Percentiles rank a stretch among this genome's conserved stretches.
Conservation (phyloP, 257 asterid genomes). For the Sherardia arvensis region DNA sequence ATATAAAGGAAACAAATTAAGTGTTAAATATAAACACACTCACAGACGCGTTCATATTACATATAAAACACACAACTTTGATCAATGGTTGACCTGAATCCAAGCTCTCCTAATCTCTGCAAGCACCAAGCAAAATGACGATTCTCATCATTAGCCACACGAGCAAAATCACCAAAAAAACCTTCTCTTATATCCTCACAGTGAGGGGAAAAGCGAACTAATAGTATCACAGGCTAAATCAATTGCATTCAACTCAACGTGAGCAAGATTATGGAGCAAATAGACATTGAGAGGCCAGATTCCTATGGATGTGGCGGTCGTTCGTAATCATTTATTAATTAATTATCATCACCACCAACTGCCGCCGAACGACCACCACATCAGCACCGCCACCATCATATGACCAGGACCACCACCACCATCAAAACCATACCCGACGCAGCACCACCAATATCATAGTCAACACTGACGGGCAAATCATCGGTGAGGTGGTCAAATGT, state of each 20-base stretch:
- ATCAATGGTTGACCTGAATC: slow-evolving; percentile 43
- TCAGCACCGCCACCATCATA: too few relatives aligned
- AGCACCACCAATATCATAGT: too few relatives aligned
- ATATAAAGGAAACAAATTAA: slow-evolving; percentile 14
- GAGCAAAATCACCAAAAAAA: slow-evolving; percentile 91
- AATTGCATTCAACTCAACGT: slow-evolving; percentile 89
- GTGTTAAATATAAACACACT: not conserved
- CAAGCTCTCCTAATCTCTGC: slow-evolving; percentile 85
- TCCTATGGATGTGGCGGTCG: slow-evolving; percentile 68
- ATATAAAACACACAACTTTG: not conserved
- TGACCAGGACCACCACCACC: too few relatives aligned
- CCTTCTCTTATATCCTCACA: slow-evolving; percentile 68
- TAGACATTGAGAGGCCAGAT: slow-evolving; percentile 82
- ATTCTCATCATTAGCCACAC: slow-evolving; percentile 93
- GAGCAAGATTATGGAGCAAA: slow-evolving; percentile 95
- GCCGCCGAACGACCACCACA: too few relatives aligned
- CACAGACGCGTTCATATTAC: not conserved
- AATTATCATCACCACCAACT: too few relatives aligned
- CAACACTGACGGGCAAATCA: too few relatives aligned
- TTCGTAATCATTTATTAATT: too few relatives aligned
- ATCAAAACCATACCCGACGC: too few relatives aligned
- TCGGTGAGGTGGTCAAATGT: too few relatives aligned
- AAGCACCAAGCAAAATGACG: slow-evolving; percentile 97
- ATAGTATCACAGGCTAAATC: slow-evolving; percentile 99
- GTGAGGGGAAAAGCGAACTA: slow-evolving; percentile 76